Base-by-base conservation (phyloP, 768 basidiomycete genomes). In the Suillus americanus region DNA sequence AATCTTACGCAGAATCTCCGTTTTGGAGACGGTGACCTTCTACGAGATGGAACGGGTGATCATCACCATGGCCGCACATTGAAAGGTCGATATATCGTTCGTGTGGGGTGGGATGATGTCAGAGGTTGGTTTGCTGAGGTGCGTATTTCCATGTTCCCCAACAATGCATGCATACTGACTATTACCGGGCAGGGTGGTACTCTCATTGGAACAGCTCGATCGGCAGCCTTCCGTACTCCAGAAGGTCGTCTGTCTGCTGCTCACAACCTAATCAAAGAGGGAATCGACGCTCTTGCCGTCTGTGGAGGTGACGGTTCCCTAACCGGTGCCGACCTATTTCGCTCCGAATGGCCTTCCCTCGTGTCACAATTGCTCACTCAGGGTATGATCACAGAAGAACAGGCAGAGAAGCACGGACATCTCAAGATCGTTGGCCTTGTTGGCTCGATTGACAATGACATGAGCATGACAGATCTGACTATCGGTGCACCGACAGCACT, bases 381-480 rank as follows among this genome's bases (percentile, higher is more conserved):
- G 73, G 88, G 94, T 86, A 81, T 84, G 68, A 97, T 99, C 74
- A 87, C 89, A 1, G 81, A 86, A 33, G 87, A 86, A 41, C 91
- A 97, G 71, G 82, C 84, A 40, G 73, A 82, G n/a, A 79, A 80
- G 16, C 90, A 95, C 71, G 82, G 87, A 28, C 92, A 98, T 71
- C 89, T 99, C 67, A 92, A 87, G 76, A 97, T 99, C 69, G 97
- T 97, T 66, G 97, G 97, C n/a, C 87, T 99, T 48, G 97, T 99
- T 65, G 97, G 97, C 41, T 97, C 95, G 5, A 99, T 99, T 73
- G 97, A 99, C 79, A 99, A 99, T 72, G 97, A 99, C 75, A 98
- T 99, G 96, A 91, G 92, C 18, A 84, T 97, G 86, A 99, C 97
- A 23, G 95, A 99, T 77, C 77, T 97, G 72, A 99, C 97, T 8